Base-by-base conservation (phyloP, 2,329 filamentous ascomycete genomes). In the Neoascochyta sp. region DNA sequence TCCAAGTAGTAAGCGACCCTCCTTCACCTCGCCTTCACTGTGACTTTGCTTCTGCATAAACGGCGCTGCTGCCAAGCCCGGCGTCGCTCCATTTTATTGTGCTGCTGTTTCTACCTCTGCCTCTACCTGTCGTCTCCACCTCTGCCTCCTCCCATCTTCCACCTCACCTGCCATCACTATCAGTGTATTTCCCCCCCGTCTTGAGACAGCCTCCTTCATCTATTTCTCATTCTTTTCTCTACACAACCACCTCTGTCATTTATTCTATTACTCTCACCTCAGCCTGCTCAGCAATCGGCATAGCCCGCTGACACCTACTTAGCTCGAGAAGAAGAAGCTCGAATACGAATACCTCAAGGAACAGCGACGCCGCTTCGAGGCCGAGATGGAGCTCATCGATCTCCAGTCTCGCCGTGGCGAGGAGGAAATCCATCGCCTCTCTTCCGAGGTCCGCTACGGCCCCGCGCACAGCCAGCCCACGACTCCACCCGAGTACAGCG, bases 261-360 rank as follows among this genome's bases (percentile, higher is more conserved):
- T n/a, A n/a, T n/a, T n/a, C n/a, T n/a, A n/a, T n/a, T n/a, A n/a
- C n/a, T n/a, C n/a, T n/a, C n/a, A n/a, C n/a, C n/a, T n/a, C n/a
- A n/a, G n/a, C n/a, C n/a, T n/a, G n/a, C n/a, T n/a, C n/a, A n/a
- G n/a, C n/a, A n/a, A n/a, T n/a, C n/a, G n/a, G n/a, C n/a, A n/a
- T n/a, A n/a, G n/a, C n/a, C n/a, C 25, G 46, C 57, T 62, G 47
- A 62, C 52, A 36, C 32, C 25, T 43, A 41, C 27, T 42, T 47
- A 95, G 89, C 78, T 95, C 58, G 89, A 95, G 63, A 92, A 92
- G 67, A 95, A 95, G 67, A 87, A 88, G 56, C 72, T 86, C 56
- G 88, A 95, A 63, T 93, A 93, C 68, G 90, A 96, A 64, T 81
- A 82, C 55, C 81, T 96, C 52, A 79, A 86, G 46, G 86, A 94